Conservation (phyloP, 495 filamentous ascomycete genomes). For the Aspergillus sparsus region DNA sequence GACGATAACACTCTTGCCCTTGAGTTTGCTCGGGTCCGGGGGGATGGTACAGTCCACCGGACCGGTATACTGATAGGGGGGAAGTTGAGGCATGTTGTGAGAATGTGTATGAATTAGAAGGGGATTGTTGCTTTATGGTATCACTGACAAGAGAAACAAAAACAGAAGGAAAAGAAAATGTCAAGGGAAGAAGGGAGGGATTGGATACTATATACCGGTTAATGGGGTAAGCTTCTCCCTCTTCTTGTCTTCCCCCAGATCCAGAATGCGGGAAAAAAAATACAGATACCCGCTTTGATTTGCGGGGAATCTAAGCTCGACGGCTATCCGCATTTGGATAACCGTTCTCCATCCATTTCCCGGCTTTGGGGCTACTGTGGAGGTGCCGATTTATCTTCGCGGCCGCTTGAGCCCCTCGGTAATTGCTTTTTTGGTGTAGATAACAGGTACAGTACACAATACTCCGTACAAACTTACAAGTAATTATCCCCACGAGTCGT, state of each 20-base stretch:
- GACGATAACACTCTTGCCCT: conserved; percentile 35
- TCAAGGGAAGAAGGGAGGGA: neutral
- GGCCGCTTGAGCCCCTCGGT: no score
- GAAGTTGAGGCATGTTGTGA: conserved; percentile 24
- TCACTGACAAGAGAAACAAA: neutral
- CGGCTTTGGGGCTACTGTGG: no score
- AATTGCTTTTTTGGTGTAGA: no score
- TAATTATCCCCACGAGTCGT: no score
- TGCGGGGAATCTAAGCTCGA: neutral
- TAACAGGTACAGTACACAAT: no score
- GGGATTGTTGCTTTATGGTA: no score
- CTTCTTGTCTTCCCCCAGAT: neutral
- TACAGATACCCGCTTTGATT: neutral
- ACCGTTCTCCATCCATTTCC: neutral
- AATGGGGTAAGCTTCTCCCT: conserved; percentile 4
- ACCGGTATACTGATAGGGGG: conserved; percentile 27
- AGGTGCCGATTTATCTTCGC: no score
- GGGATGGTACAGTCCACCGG: conserved; percentile 29
- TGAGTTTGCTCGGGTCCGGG: conserved; percentile 18
- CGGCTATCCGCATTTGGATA: neutral
- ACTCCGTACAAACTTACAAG: no score
- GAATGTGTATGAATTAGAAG: no score
- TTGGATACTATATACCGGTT: neutral
- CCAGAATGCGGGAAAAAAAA: neutral
- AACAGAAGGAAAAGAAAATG: neutral